Percentiles rank a stretch among this genome's conserved stretches.
phyloP scores from a whole-genome alignment of 192 early-diverging fungal species.

The Phlyctochytrium arcticum region DNA sequence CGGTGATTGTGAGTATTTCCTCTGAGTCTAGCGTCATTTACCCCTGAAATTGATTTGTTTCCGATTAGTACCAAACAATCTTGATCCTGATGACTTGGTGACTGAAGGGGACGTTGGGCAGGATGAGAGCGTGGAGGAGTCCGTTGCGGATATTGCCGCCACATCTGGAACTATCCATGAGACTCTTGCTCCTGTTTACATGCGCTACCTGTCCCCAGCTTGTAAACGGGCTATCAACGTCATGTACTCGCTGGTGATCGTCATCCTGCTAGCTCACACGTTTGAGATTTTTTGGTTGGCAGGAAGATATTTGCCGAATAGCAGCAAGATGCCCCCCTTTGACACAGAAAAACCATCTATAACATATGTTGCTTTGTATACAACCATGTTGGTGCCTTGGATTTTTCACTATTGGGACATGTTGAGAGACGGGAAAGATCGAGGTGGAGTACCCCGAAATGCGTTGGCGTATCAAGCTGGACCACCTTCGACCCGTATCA shows the following conservation, averaged over 20 bases:
- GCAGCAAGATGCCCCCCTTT: conserved; percentile 1
- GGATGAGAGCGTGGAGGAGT: conserved; percentile 2
- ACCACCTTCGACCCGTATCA: background rate
- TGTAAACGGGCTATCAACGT: background rate
- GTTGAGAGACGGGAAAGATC: conserved; percentile 39
- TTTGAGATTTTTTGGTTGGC: background rate
- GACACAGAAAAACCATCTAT: background rate
- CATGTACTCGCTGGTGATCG: background rate
- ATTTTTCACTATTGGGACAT: conserved; percentile 52
- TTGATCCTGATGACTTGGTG: conserved; percentile 1
- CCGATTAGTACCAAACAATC: background rate
- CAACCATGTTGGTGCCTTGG: background rate
- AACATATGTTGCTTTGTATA: background rate
- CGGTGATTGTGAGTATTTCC: background rate
- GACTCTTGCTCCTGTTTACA: too few relatives aligned
- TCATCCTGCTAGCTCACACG: background rate
- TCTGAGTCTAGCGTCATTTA: background rate
- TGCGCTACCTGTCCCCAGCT: background rate
- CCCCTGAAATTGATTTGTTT: background rate
- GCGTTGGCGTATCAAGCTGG: background rate
- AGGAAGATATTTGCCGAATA: background rate
- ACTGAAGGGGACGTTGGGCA: background rate
- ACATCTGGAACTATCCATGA: background rate
- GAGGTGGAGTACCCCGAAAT: background rate
- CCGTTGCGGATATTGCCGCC: background rate